Conservation (phyloP, 2,329 filamentous ascomycete genomes). For the Magnaporthales sp. region DNA sequence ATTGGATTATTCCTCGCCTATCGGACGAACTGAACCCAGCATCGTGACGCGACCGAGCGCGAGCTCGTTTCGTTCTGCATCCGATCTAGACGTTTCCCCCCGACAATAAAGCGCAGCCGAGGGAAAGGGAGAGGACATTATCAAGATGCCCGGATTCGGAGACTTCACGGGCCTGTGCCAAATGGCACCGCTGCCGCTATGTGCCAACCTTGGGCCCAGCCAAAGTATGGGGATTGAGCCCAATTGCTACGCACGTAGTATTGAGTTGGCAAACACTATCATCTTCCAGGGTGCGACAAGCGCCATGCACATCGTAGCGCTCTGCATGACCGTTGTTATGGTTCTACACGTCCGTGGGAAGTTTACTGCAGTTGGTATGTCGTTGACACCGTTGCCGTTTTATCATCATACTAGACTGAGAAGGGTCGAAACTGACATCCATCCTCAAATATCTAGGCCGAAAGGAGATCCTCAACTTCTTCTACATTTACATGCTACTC, state of each 20-base stretch:
- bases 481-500: constrained; percentile 91
- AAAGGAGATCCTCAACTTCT: constrained; percentile 75
- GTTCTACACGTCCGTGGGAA: constrained; percentile 94
- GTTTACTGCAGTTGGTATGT: constrained; percentile 91
- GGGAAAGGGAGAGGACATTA: neutral
- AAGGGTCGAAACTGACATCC: neutral
- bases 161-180: constrained; percentile 83
- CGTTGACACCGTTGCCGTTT: neutral
- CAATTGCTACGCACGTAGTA: constrained; percentile 86
- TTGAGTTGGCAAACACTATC: constrained; percentile 95
- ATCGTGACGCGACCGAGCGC: neutral
- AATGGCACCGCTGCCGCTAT: constrained; percentile 31
- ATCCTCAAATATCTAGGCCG: constrained; percentile 34
- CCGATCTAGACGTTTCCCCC: neutral
- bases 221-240: constrained; percentile 74
- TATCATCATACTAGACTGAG: neutral
- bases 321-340: constrained; percentile 95
- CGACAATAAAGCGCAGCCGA: neutral
- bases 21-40: neutral
- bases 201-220: constrained; percentile 69
- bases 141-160: constrained; percentile 71
- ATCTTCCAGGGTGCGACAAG: constrained; percentile 92
- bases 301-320: constrained; percentile 83
- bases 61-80: neutral
- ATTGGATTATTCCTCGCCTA: neutral